These are phyloP conservation scores for Gastrolobium villosum DNA, from an alignment of 306 rosid genomes.

Conservation along the genomic window DNA sequence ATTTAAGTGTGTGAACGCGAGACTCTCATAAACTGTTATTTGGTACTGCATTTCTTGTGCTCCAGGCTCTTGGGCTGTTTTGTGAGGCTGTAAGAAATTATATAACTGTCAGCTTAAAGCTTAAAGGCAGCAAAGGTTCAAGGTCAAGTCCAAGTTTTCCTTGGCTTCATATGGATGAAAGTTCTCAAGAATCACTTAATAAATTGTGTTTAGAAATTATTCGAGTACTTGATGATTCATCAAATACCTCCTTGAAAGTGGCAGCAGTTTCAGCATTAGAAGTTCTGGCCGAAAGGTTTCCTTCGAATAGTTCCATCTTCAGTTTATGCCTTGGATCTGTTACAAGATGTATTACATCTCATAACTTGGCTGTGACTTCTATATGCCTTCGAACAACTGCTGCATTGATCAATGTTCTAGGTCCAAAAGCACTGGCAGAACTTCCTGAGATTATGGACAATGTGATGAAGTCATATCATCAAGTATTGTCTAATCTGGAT, in stretches of 20 bases:
- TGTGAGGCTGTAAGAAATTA: conserved; percentile 74
- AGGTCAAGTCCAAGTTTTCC: conserved; percentile 51
- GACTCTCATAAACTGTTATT: conserved; percentile 24
- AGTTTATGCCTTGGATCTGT: conserved; percentile 69
- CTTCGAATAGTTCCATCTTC: conserved; percentile 67
- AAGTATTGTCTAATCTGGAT: conserved; percentile 52
- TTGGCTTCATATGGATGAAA: conserved; percentile 69
- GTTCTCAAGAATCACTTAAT: conserved; percentile 61
- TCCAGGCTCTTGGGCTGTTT: conserved; percentile 87
- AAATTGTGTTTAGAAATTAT: conserved; percentile 71
- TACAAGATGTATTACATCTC: conserved; percentile 58
- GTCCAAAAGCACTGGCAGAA: conserved; percentile 80
- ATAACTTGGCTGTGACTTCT: conserved; percentile 63
- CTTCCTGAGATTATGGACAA: conserved; percentile 83
- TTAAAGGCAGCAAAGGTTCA: conserved; percentile 54
- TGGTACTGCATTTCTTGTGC: conserved; percentile 36
- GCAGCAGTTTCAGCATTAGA: conserved; percentile 89
- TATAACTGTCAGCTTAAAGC: conserved; percentile 49
- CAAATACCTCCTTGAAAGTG: conserved; percentile 71
- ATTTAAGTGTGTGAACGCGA: background rate
- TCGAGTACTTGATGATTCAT: conserved; percentile 65
- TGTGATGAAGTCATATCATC: conserved; percentile 65
- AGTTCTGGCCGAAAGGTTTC: conserved; percentile 70
- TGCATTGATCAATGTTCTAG: conserved; percentile 81
- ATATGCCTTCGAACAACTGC: conserved; percentile 81